These are phyloP conservation scores for Caryopteris hybrid DNA, from an alignment of 305 asterid species.

Conservation along the genomic window DNA sequence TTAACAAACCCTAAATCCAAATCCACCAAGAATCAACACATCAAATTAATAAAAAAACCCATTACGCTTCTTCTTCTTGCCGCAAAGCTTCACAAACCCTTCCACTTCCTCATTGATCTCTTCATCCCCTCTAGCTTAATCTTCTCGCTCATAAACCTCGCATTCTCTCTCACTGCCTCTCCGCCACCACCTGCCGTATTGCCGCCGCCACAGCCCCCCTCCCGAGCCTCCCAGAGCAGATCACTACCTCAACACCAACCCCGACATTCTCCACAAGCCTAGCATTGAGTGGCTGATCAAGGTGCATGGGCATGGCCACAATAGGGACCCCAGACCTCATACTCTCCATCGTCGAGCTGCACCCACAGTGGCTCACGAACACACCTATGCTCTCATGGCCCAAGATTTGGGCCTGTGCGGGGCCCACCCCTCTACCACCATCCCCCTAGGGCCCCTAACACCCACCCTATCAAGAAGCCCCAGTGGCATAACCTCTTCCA, in stretches of 20 bases:
- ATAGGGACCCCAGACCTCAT: constrained; percentile 46
- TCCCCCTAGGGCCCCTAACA: constrained; percentile 29
- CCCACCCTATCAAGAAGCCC: constrained; percentile 37
- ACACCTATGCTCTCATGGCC: constrained; percentile 38
- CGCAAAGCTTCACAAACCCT: constrained; percentile 21
- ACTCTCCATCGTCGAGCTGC: constrained; percentile 43
- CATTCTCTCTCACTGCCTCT: constrained; percentile 14
- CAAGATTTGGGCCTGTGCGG: constrained; percentile 42
- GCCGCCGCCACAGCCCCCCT: constrained; percentile 21
- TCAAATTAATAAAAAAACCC: too few species aligned
- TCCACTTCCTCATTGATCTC: constrained; percentile 30
- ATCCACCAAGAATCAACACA: too few species aligned
- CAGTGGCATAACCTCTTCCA: constrained; percentile 26
- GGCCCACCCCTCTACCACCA: constrained; percentile 43
- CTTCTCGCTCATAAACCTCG: constrained; percentile 25
- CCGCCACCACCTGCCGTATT: constrained; percentile 26
- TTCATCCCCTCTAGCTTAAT: constrained; percentile 24
- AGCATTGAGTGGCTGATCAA: constrained; percentile 50
- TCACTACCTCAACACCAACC: constrained; percentile 35
- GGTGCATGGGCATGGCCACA: constrained; percentile 50
- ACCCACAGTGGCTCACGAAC: constrained; percentile 54
- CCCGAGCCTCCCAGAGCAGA: constrained; percentile 2
- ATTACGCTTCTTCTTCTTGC: not conserved
- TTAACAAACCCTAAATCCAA: too few species aligned
- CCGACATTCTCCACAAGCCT: constrained; percentile 32